These are phyloP conservation scores for Copromyces sp. DNA, from an alignment of 495 filamentous ascomycete genomes.

Conservation along the genomic window DNA sequence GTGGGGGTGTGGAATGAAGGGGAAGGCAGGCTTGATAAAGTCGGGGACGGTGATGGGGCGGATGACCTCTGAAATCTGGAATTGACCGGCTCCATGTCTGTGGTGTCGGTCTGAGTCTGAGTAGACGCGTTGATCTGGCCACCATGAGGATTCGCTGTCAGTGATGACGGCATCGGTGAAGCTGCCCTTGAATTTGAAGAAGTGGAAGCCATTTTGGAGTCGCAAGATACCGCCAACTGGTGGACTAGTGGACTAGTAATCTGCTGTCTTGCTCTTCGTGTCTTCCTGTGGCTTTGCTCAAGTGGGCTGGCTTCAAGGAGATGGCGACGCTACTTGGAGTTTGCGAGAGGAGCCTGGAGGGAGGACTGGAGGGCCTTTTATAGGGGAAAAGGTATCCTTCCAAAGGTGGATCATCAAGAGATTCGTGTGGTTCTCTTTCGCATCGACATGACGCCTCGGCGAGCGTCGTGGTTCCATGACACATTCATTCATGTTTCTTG, in stretches of 20 bases:
- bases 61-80: background rate
- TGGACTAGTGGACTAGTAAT: background rate
- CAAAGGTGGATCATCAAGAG: background rate
- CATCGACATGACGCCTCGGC: background rate
- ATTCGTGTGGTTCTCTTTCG: background rate
- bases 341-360: no score
- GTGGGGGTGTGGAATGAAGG: no score
- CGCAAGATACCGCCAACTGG: background rate
- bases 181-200: background rate
- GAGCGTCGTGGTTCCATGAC: background rate
- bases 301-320: no score
- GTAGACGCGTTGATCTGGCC: background rate
- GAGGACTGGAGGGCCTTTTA: no score
- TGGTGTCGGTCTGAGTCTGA: no score
- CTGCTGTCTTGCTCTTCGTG: background rate
- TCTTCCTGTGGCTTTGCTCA: background rate
- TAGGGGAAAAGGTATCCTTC: no score
- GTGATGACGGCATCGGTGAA: background rate
- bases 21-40: background rate
- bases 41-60: background rate
- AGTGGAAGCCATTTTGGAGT: background rate
- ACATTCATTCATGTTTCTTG: background rate
- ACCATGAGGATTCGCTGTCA: rapidly evolving
- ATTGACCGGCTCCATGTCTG: background rate
- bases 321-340: no score